Base-by-base conservation (phyloP, 805 yeast species). In the Nakazawaea siamensis region DNA sequence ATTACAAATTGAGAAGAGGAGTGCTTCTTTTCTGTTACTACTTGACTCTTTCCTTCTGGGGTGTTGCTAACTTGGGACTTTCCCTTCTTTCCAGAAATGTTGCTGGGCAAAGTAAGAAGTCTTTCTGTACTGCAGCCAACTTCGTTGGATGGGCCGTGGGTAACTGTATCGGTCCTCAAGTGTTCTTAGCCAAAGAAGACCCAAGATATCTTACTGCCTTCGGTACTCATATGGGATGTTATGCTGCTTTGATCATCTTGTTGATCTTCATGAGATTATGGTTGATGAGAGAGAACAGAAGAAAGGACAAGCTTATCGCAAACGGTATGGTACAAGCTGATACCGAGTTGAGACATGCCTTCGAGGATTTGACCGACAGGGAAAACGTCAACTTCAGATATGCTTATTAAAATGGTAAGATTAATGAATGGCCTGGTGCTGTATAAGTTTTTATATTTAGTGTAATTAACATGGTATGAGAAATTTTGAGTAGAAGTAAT, bases 1-100 rank as follows among this genome's bases (percentile, higher is more conserved):
- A 31, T 20, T 46, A 18, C 39, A 41, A 40, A 27, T 34, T 24
- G 31, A 41, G 49, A 42, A 47, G 40, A 30, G 58, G 52, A 4
- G 55, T 44, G 7, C 40, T 54, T 20, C 40, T 57, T 10, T 48
- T 54, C 39, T 51, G 56, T 35, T 50, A 54, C 33, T 57, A 56
- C 35, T 29, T 57, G 18, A 41, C 50, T 8, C 39, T 46, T 19
- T 49, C 54, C 3, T 52, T 45, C 40, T 51, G 52, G 46, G 52
- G 52, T 13, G 35, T 48, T n/a, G 41, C 50, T 16, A 45, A 44
- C 9, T 31, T 50, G 18, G 50, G 52, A 12, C 34, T 43, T 41
- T 45, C 42, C 21, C 35, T 45, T 29, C 25, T 50, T 10, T 47
- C 54, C 5, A 34, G 50, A 19, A 58, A 57, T 29, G 50, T 52